Evolutionary conservation across 768 basidiomycete species (phyloP), one percentile per base, ranked within the genome.

Genomic region (Tulasnella sp.): DNA sequence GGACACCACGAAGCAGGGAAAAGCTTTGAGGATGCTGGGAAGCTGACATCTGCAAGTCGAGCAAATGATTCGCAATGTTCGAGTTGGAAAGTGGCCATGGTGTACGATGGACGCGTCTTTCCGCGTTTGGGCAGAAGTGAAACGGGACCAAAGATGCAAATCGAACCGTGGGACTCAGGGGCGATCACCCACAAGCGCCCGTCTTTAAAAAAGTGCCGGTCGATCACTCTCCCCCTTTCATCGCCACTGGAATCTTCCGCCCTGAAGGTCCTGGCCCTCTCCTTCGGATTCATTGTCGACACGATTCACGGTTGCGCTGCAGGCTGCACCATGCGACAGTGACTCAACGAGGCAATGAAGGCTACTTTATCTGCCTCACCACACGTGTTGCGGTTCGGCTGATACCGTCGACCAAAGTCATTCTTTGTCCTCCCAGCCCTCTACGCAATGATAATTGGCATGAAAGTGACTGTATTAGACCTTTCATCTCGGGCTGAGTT

Each of bases 1-100:
- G 80, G 78, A 74, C 36, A 72, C 72, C 68, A 78, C 34, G 78
- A 58, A 22, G 74, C 58, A 25, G 37, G 12, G 67, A 64, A 79
- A 2, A 78, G 74, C 36, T 68, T 29, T 40, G 71, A 42, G 12
- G 25, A 40, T 31, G 42, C 14, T 31, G 68, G 36, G 17, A 79
- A 76, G 29, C 39, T 68, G 25, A 76, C 69, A 25, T 76, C 75
- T 3, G 75, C 75, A 29, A 76, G 75, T n/a, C 52, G 36, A 31
- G 75, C 75, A 38, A 76, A 76, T 15, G 75, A 76, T 64, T 64
- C 58, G 58, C 58, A 34, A 34, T 64, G 25, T 11, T 31, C 7
- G 14, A 64, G 58, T 25, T 64, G 58, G 31, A 64, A 64, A 12
- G 58, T 15, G 8, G 58, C 31, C 58, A 64, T 64, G 58, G 58